Base-by-base conservation (phyloP, 495 filamentous ascomycete genomes). In the Ascodesmis nigricans region DNA sequence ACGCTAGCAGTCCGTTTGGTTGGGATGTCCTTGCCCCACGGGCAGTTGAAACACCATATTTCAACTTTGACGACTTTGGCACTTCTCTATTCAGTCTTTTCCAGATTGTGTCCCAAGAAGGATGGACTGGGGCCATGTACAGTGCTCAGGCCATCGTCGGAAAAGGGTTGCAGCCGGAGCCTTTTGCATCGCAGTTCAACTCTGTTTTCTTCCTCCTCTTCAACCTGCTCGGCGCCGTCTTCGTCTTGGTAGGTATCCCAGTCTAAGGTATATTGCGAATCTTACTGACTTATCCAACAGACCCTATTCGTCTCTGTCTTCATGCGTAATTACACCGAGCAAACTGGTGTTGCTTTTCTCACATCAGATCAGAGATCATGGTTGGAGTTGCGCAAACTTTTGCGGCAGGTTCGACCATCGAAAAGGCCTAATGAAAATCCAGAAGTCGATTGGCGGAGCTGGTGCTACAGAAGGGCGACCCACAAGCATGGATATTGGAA, bases 251-350 rank as follows among this genome's bases (percentile, higher is more conserved):
- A 33, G 34, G 40, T 38, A 2, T 9, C 25, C 3, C 10, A 11
- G 13, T 8, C 3, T 24, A 23, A 7, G n/a, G 9, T 5, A 20
- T 29, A n/a, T 28, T 21, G 6, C 23, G 26, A 17, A 10, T 11
- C 21, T 47, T 17, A 42, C 22, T 10, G 1, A 31, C 14, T 31
- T 31, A 5, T 31, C 29, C 21, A 9, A 9, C 20, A 49, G 44
- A 99, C 90, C 1, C 60, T 99, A 49, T 99, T 99, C 52, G 87
- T 95, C 21, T 93, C 87, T 41, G 87, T 99, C 31, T 99, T 99
- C 55, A 99, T 99, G 90, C 77, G 87, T 28, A 95, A 90, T 53
- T 95, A 95, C 59, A 95, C 87, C 2, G 87, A 99, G 58, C 82
- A 95, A 55, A 99, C 87, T 6, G 87, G 87, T 5, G 87, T 99